Evolutionary conservation across 805 yeast genomes (phyloP), one percentile per base, ranked within the genome.

Genomic region (Ogataea sp.): DNA sequence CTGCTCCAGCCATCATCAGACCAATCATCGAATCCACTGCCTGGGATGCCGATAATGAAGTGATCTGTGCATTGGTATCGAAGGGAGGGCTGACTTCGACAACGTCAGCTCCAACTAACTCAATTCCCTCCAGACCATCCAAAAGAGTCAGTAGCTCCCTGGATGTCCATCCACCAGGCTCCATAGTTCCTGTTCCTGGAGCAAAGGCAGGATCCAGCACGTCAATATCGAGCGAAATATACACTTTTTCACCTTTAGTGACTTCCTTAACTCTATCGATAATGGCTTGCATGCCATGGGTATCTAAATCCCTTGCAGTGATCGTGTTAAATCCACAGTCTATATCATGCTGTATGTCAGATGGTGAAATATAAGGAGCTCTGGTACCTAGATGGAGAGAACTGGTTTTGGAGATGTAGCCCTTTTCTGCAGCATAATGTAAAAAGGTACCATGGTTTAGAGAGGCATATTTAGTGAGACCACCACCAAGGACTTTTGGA

Each of bases 121-220:
- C 69, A 41, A 82, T 58, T 1, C 75, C 77, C 34, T 74, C 78
- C 15, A 83, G 58, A 1, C 74, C 77, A 40, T 83, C 80, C 33
- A 83, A 47, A 20, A 82, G 58, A 6, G 69, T 61, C 43, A 80
- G 68, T 27, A 82, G 61, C 52, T 83, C 90, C 35, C 90, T 65
- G 1, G 81, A 64, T 13, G 78, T 69, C 67, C 81, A 73, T 2
- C 93, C 93, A 14, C 88, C 93, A 4, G 72, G 75, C 52, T 83
- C 93, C 48, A 80, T 73, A 4, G 93, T 83, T 9, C 93, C 93
- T 0, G 90, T 82, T 1, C 84, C 89, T 14, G 89, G 84, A 3
- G 86, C 86, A 37, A 67, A 62, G 10, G 80, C 73, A 0, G 88
- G 88, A 52, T 83, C 93, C 43, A 83, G 64, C 2, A 79, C 83